Evolutionary conservation across 768 basidiomycete genomes (phyloP).

Genomic region (Mycena amicta): DNA sequence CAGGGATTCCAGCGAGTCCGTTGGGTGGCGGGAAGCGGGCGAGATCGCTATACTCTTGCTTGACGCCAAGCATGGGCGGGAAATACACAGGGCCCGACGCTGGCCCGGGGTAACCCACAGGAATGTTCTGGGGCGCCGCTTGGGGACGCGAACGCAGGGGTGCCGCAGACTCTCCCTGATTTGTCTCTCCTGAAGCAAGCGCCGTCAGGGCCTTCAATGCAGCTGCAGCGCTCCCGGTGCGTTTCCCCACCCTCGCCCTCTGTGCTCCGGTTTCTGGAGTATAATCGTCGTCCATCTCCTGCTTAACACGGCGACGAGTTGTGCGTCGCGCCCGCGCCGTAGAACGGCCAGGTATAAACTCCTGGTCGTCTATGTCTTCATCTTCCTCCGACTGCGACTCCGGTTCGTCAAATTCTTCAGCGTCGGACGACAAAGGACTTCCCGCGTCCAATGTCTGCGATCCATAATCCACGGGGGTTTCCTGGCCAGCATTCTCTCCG

Average conservation of each 20-base stretch:
- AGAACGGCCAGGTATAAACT: conserved; percentile 17
- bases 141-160: not conserved
- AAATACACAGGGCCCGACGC: not conserved
- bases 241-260: conserved; percentile 1
- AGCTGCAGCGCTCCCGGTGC: conserved; percentile 20
- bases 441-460: not conserved
- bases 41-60: not conserved
- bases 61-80: not conserved
- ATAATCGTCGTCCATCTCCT: not conserved
- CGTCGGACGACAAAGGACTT: not conserved
- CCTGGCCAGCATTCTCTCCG: not conserved
- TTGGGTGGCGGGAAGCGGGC: not conserved
- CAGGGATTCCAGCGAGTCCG: not conserved
- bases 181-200: conserved; percentile 1
- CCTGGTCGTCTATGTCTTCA: conserved; percentile 1
- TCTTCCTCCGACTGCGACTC: not conserved
- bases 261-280: not conserved
- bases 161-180: not conserved
- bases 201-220: conserved; percentile 15
- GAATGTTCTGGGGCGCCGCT: not conserved
- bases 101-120: not conserved
- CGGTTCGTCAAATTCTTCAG: not conserved
- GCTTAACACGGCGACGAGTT: not conserved
- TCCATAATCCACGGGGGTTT: no score
- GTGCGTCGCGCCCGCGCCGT: not conserved